A percentile compares a stretch with the other conserved stretches of the same genome.
Evolutionary conservation across 805 yeast genomes (phyloP).

Genomic region (Cyberlindnera mrakii): DNA sequence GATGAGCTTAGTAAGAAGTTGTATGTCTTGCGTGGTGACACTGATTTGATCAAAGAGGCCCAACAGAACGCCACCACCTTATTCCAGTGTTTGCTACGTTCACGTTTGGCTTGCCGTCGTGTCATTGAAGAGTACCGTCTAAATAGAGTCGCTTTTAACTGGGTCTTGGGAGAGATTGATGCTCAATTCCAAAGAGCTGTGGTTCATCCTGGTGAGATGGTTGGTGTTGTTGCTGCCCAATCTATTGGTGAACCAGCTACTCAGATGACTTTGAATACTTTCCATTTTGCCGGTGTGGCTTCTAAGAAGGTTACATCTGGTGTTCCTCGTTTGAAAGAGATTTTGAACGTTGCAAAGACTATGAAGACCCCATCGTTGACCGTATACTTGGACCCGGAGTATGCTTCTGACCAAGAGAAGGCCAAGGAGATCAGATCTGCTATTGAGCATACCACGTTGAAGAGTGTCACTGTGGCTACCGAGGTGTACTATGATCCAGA

Average conservation of each 20-base stretch:
- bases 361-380: slow-evolving; percentile 99
- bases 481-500: slow-evolving; percentile 98
- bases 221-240: slow-evolving; percentile 95
- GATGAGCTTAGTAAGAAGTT: slow-evolving; percentile 60
- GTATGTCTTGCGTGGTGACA: slow-evolving; percentile 76
- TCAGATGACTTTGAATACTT: slow-evolving; percentile 94
- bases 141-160: slow-evolving; percentile 81
- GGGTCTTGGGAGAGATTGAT: slow-evolving; percentile 94
- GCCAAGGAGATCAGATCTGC: slow-evolving; percentile 96
- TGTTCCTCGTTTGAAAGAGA: slow-evolving; percentile 97
- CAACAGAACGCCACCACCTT: slow-evolving; percentile 87
- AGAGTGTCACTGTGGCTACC: slow-evolving; percentile 93
- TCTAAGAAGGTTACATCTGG: slow-evolving; percentile 94
- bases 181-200: slow-evolving; percentile 86
- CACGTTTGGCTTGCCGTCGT: slow-evolving; percentile 86
- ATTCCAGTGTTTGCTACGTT: slow-evolving; percentile 88
- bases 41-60: slow-evolving; percentile 70
- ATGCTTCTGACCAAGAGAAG: slow-evolving; percentile 82
- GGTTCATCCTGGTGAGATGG: slow-evolving; percentile 98
- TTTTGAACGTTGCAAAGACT: slow-evolving; percentile 95
- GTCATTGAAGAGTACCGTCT: slow-evolving; percentile 86
- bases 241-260: slow-evolving; percentile 98
- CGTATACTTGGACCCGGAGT: slow-evolving; percentile 77
- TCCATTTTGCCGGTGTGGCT: slow-evolving; percentile 98
- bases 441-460: slow-evolving; percentile 91